phyloP scores from a whole-genome alignment of 257 asterid genomes.

The Scutellaria barbata region DNA sequence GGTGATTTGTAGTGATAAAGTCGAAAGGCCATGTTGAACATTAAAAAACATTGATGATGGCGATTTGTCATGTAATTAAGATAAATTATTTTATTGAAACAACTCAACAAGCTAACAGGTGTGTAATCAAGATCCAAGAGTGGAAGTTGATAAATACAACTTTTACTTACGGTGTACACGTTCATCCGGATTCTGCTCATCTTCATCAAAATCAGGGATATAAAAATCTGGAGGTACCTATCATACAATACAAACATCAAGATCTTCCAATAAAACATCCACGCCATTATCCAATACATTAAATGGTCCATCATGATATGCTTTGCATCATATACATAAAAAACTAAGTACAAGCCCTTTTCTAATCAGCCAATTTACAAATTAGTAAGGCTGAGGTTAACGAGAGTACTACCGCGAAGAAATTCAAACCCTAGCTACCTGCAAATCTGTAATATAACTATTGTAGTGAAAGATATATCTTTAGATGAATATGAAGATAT shows the following conservation, averaged over 20 bases:
- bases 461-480: too few relatives aligned
- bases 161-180: slow-evolving; percentile 80
- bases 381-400: too few relatives aligned
- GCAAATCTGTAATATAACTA: too few relatives aligned
- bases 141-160: slow-evolving; percentile 13
- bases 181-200: slow-evolving; percentile 84
- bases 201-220: slow-evolving; percentile 91
- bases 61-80: too few relatives aligned
- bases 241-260: slow-evolving; percentile 24
- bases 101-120: not conserved
- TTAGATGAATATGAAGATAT: too few relatives aligned
- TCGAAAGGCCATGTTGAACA: too few relatives aligned
- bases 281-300: not conserved
- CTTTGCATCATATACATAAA: not conserved
- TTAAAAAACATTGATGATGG: too few relatives aligned
- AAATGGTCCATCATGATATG: slow-evolving; percentile 11
- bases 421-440: too few relatives aligned
- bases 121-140: not conserved
- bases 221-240: slow-evolving; percentile 98
- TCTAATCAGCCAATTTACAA: not conserved
- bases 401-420: too few relatives aligned
- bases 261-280: slow-evolving; percentile 15
- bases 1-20: too few relatives aligned
- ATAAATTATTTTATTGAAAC: not conserved
- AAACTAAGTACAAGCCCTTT: not conserved